Evolutionary conservation across 2,329 filamentous ascomycete species (phyloP), one percentile per base, ranked within the genome.

Genomic region (Cytospora piceicola): DNA sequence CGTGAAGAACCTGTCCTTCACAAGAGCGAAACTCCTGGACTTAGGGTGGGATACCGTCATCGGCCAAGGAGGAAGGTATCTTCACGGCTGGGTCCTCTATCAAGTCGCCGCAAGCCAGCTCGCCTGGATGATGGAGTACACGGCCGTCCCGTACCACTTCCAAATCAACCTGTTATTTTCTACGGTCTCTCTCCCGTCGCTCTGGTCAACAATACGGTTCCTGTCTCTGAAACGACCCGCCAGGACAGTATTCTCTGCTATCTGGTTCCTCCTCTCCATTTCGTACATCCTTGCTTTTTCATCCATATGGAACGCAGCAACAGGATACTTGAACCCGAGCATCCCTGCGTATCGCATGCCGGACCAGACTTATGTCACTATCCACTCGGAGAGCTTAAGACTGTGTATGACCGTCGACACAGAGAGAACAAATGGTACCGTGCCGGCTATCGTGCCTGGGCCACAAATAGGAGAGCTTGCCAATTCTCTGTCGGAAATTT

Each of bases 251-350:
- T 36, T 63, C 22, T 57, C 61, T 20, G 61, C 53, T 20, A 30
- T 63, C n/a, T 63, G 61, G 61, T 63, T 63, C 20, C 61, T 63
- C 30, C 61, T 63, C 61, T 53, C 61, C 12, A 63, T 63, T 30
- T 4, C 51, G 17, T 63, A 63, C n/a, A 36, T 63, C n/a, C 61
- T 63, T 20, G 53, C 53, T 20, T 63, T 63, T 29, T 51, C 61
- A 22, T 63, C 61, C 17, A n/a, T 63, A 22, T 63, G 61, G 61
- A 34, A 53, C 30, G 61, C 61, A 20, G 61, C 61, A 24, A 63
- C 61, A 17, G 61, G 61, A 14, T 63, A 63, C 22, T 12, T 63
- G 2, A 63, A 52, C 42, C 61, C 61, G 8, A 63, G 61, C 24
- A 57, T 36, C 27, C 61, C 61, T 11, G 61, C 39, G 17, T 63